Evolutionary conservation across 768 basidiomycete species (phyloP), one percentile per base, ranked within the genome.

Genomic region (Lentinus brumalis): DNA sequence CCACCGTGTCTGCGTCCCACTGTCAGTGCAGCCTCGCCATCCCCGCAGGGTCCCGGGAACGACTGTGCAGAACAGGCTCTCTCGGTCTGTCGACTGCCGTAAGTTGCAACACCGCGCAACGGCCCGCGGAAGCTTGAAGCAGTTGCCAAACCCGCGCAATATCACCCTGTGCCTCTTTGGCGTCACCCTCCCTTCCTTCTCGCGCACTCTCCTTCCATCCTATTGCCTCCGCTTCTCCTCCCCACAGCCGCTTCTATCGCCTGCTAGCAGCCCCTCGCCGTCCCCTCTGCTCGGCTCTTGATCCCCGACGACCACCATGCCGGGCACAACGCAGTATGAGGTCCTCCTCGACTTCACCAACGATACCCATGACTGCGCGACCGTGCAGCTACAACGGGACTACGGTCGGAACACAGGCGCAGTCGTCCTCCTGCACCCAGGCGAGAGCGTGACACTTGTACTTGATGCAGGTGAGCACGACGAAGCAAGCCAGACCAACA

Each of bases 261-360:
- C 47, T 44, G 35, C 53, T 54, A 45, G 61, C 56, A 42, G 21
- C 51, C 59, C 56, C 53, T 50, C 50, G 49, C 55, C 57, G 50
- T 32, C 58, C 64, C 61, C 57, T 56, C 60, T 56, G 38, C 58
- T 62, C 49, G 41, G 31, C 41, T 42, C 18, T 53, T 57, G 30
- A n/a, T 42, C 44, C 56, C 50, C 53, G 59, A 31, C 59, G 38
- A 58, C 54, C 47, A 57, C 47, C 66, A 89, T 89, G 88, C 88
- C 88, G 60, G 81, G 80, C 31, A 75, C 79, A 66, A 77, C 84
- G 14, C 80, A 86, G 71, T 88, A 86, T 75, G 87, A 88, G 68
- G 80, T 89, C 70, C 77, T 84, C 56, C 83, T 89, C 70, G 85
- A 86, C 70, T 81, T 90, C 71, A 82, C 81, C 52, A 90, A 89